Evolutionary conservation across 352 stramenopile genomes (phyloP), one percentile per base, ranked within the genome.

Genomic region (Thalassiosira livingstoniorum): DNA sequence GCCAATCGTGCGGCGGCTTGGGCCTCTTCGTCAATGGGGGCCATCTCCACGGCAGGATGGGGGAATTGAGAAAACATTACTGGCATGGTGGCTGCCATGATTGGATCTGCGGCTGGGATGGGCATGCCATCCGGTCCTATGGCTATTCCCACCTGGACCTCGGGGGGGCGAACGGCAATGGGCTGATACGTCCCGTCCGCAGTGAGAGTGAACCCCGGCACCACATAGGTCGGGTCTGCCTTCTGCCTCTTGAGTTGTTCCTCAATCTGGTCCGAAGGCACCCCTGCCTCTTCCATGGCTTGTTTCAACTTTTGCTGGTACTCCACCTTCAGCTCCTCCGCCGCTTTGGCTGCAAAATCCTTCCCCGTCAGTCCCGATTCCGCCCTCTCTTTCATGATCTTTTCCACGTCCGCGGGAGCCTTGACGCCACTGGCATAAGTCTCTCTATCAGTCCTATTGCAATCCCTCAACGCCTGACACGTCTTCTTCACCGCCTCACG

Each of bases 401-500:
- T n/a, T 25, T 82, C 72, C 11, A 94, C 89, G 77, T 94, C 89
- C 13, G 74, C 66, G 2, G 89, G 89, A 11, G 78, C 61, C 21
- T 31, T 34, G 0, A 94, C 87, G 0, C 67, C 65, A 5, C 47
- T 55, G 21, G 87, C 89, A 70, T 94, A 94, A 2, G 83, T 86
- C 25, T 66, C 70, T 2, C 89, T 77, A 85, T 94, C 89, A 37
- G 25, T 27, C 21, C 89, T 77, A 70, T 92, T 92, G 39, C 83
- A 92, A 66, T 94, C 89, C 25, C 89, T 58, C 3, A 94, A 61
- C 7, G 89, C 87, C 74, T 94, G 87, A 58, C 73, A 88, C 4
- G 85, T 78, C 73, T 94, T 94, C 75, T 92, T 92, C n/a, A 92
- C 53, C 7, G 55, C 66, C 45, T 92, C 86, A 21, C 69, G 35